Conservation (phyloP, 2,329 filamentous ascomycete species). For the Exophiala dermatitidis region DNA sequence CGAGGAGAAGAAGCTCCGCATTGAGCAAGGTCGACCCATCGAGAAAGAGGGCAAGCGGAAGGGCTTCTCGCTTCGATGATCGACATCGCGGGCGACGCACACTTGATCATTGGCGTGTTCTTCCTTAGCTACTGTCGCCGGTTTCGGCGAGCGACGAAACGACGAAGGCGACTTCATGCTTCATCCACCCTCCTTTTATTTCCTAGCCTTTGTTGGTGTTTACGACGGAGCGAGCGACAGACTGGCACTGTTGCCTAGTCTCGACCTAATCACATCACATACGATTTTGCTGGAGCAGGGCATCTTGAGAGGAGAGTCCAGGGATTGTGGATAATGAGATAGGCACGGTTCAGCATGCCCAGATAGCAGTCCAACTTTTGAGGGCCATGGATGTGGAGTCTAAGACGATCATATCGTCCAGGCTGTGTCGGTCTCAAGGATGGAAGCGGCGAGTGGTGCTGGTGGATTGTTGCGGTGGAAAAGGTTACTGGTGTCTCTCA, state of each 20-base stretch:
- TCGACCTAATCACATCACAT: conserved; percentile 21
- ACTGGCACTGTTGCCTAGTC: conserved; percentile 25
- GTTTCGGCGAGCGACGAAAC: conserved; percentile 31
- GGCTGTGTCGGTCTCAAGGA: conserved; percentile 13
- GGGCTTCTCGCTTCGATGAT: conserved; percentile 98
- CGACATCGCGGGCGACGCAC: conserved; percentile 37
- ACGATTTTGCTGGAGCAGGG: conserved; percentile 10
- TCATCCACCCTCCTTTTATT: conserved; percentile 12
- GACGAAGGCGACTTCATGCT: conserved; percentile 21
- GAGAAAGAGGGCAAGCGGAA: conserved; percentile 99
- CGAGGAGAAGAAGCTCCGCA: conserved; percentile 93
- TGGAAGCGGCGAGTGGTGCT: neutral
- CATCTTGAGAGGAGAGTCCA: conserved; percentile 9
- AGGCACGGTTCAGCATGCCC: conserved; percentile 9
- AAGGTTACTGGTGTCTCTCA: neutral
- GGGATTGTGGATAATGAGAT: conserved; percentile 25
- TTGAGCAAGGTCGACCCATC: conserved; percentile 91
- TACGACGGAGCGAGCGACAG: conserved; percentile 19
- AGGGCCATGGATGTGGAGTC: neutral
- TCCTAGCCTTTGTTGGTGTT: conserved; percentile 13
- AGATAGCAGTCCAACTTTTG: neutral
- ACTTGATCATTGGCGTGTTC: conserved; percentile 18
- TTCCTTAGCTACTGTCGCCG: conserved; percentile 24
- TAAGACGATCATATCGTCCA: conserved; percentile 15
- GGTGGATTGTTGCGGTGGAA: conserved; percentile 1